Conservation (phyloP, 2,329 filamentous ascomycete species). For the Pseudopyricularia javanii region DNA sequence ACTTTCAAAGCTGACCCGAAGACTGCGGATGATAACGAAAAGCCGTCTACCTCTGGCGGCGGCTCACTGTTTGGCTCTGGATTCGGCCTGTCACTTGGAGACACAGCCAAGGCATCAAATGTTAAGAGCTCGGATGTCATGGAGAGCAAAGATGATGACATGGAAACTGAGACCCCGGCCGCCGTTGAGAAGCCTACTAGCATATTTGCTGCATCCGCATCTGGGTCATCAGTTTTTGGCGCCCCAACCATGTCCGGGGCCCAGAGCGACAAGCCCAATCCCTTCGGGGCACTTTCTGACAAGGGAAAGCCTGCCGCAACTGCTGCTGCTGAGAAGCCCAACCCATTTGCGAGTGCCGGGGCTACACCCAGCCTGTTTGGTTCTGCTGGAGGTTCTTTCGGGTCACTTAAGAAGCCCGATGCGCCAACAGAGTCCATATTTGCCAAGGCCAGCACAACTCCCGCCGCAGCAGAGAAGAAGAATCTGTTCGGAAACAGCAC, state of each 20-base stretch:
- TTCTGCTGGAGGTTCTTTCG: not conserved
- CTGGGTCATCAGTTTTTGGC: slow-evolving; percentile 26
- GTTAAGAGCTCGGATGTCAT: slow-evolving; percentile 3
- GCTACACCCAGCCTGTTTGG: not conserved
- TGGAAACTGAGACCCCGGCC: slow-evolving; percentile 25
- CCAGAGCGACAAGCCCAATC: not conserved
- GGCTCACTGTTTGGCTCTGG: slow-evolving; percentile 47
- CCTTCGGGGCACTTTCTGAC: not conserved
- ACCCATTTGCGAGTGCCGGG: not conserved
- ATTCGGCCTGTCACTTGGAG: slow-evolving; percentile 47
- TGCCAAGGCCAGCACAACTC: slow-evolving; percentile 14
- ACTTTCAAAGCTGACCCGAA: slow-evolving; percentile 55
- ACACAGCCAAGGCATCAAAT: slow-evolving; percentile 23
- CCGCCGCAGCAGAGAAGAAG: slow-evolving; percentile 13
- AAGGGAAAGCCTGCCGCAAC: not conserved
- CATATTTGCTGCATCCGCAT: slow-evolving; percentile 29
- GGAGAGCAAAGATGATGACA: slow-evolving; percentile 36
- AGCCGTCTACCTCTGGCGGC: slow-evolving; percentile 23
- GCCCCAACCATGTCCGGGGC: slow-evolving; percentile 17
- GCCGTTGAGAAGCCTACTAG: slow-evolving; percentile 22
- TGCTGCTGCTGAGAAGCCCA: not conserved
- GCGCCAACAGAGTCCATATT: slow-evolving; percentile 8
- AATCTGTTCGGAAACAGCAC: not conserved
- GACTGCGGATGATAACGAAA: slow-evolving; percentile 45
- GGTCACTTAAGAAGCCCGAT: not conserved